These are phyloP conservation scores for Lupinus albus DNA, from an alignment of 306 rosid species.

Conservation along the genomic window DNA sequence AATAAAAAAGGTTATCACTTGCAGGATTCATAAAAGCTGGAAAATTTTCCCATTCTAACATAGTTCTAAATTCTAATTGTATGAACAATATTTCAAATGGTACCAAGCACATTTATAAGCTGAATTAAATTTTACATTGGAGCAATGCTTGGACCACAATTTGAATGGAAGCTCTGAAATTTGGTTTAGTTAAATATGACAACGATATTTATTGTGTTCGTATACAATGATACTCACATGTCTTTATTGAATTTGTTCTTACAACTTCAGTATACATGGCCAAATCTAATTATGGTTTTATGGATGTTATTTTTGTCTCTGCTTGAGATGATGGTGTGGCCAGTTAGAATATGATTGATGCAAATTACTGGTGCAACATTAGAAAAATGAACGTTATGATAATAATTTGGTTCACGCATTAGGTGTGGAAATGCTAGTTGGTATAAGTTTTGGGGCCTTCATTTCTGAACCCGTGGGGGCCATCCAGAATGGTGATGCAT, in stretches of 20 bases:
- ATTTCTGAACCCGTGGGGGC: slow-evolving; percentile 55
- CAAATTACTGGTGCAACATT: slow-evolving; percentile 50
- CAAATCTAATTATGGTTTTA: slow-evolving; percentile 42
- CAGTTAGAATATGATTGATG: slow-evolving; percentile 52
- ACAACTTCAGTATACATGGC: slow-evolving; percentile 37
- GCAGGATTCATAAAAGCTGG: neutral
- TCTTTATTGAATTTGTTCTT: slow-evolving; percentile 26
- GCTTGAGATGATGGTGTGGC: slow-evolving; percentile 56
- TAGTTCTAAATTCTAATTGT: neutral
- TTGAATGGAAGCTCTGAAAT: slow-evolving; percentile 21
- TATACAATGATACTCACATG: slow-evolving; percentile 16
- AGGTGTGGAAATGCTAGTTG: slow-evolving; percentile 66
- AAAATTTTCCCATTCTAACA: neutral
- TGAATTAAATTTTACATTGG: slow-evolving; percentile 1
- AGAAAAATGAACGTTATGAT: slow-evolving; percentile 37
- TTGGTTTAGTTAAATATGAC: slow-evolving; percentile 13
- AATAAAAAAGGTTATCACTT: neutral
- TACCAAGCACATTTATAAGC: neutral
- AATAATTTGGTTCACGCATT: slow-evolving; percentile 75
- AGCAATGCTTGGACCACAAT: slow-evolving; percentile 32
- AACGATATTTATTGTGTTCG: slow-evolving; percentile 1
- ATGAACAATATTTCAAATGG: slow-evolving; percentile 9
- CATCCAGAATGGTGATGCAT: slow-evolving; percentile 43
- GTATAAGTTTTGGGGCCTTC: slow-evolving; percentile 56
- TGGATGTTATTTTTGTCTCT: slow-evolving; percentile 54